phyloP scores from a whole-genome alignment of 768 basidiomycete genomes.

The Rhodosporidiobolus odoratus region DNA sequence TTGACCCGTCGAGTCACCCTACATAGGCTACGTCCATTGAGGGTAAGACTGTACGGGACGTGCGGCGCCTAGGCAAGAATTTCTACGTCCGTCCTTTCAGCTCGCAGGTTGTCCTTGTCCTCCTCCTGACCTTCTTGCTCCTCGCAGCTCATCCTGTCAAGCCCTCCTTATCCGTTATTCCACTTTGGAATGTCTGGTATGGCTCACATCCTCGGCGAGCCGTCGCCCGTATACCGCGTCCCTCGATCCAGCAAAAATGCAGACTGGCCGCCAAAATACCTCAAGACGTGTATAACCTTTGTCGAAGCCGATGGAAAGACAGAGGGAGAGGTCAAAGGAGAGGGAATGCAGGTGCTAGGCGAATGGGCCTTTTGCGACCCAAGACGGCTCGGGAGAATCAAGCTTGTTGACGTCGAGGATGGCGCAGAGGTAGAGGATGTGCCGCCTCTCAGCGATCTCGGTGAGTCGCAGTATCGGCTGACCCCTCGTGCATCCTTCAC shows the following conservation, averaged over 20 bases:
- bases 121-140: not conserved
- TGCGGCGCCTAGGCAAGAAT: constrained; percentile 38
- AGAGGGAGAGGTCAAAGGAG: not conserved
- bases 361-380: constrained; percentile 43
- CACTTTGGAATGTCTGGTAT: constrained; percentile 41
- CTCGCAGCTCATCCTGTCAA: constrained; percentile 27
- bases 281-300: constrained; percentile 34
- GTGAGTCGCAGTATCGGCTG: constrained; percentile 15
- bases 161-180: constrained; percentile 25
- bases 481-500: not conserved
- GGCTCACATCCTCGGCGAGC: constrained; percentile 23
- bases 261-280: constrained; percentile 41
- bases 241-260: constrained; percentile 18
- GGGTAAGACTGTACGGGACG: constrained; percentile 31
- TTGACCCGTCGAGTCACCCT: not conserved
- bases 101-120: not conserved
- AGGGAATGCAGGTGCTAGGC: no score
- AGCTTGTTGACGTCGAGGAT: constrained; percentile 29
- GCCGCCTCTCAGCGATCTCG: constrained; percentile 36
- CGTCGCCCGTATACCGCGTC: constrained; percentile 33
- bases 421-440: constrained; percentile 24
- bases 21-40: constrained; percentile 10
- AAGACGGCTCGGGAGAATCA: constrained; percentile 39
- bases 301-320: not conserved
- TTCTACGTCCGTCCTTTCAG: constrained; percentile 41